A percentile compares a stretch with the other conserved stretches of the same genome.
phyloP scores from a whole-genome alignment of 2,329 filamentous ascomycete species.

The Cercospora berteroae region DNA sequence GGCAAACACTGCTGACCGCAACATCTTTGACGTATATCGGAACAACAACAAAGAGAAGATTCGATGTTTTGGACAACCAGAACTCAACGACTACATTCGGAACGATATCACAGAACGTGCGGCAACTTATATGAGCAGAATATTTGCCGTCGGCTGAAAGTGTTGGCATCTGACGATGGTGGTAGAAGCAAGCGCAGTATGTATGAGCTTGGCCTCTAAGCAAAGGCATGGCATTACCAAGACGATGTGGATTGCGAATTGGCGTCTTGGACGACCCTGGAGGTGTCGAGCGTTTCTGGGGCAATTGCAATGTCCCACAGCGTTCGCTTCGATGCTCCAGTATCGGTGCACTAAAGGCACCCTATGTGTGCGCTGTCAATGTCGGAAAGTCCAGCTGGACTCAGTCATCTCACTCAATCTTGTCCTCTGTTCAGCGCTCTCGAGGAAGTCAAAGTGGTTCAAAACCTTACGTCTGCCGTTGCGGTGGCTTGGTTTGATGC shows the following conservation, averaged over 20 bases:
- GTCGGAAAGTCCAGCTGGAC: background rate
- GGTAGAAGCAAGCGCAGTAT: background rate
- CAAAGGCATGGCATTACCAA: constrained; percentile 8
- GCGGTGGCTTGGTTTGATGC: background rate
- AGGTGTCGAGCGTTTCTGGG: background rate
- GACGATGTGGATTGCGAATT: background rate
- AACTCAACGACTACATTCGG: background rate
- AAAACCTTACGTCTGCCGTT: constrained; percentile 8
- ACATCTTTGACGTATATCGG: background rate
- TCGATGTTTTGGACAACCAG: background rate
- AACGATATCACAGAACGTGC: background rate
- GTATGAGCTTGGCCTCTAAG: constrained; percentile 4
- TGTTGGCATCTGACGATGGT: constrained; percentile 10
- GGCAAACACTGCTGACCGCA: constrained; percentile 3
- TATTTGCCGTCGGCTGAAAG: constrained; percentile 14
- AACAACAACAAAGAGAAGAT: background rate
- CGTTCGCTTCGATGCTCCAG: background rate
- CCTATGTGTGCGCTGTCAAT: background rate
- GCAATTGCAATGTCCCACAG: background rate
- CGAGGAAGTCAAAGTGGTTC: background rate
- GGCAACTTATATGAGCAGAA: background rate
- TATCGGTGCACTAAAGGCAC: background rate
- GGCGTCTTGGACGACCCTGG: background rate
- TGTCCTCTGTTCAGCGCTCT: background rate
- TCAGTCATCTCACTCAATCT: background rate